These are phyloP conservation scores for Aureobasidium sp. DNA, from an alignment of 2,329 filamentous ascomycete genomes.

Conservation along the genomic window DNA sequence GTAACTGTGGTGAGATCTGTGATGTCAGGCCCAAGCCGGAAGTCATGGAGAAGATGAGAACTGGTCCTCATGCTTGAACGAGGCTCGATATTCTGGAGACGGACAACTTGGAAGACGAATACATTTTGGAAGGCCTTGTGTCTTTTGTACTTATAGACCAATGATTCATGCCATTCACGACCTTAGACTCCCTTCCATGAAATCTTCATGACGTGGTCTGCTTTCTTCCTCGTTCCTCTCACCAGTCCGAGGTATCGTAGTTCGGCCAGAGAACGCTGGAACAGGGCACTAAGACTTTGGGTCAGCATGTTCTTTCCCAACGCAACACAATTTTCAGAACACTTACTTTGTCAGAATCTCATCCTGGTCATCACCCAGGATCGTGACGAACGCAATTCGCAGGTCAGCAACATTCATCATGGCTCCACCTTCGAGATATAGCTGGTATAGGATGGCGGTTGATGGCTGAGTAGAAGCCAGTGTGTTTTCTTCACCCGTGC, in stretches of 20 bases:
- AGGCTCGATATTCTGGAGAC: too few species aligned
- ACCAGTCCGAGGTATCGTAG: slow-evolving; percentile 78
- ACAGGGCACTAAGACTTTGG: slow-evolving; percentile 48
- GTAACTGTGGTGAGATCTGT: slow-evolving; percentile 66
- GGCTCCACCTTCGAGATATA: slow-evolving; percentile 68
- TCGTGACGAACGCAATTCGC: slow-evolving; percentile 65
- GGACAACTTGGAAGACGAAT: background rate
- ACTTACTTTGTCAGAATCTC: slow-evolving; percentile 33
- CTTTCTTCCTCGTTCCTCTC: slow-evolving; percentile 83
- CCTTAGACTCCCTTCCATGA: slow-evolving; percentile 63
- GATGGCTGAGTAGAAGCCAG: slow-evolving; percentile 57
- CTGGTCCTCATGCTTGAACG: slow-evolving; percentile 4
- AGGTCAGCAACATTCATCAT: slow-evolving; percentile 73
- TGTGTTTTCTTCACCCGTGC: slow-evolving; percentile 32
- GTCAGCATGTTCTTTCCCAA: background rate
- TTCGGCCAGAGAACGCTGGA: slow-evolving; percentile 80
- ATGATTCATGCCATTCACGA: background rate
- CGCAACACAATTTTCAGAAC: background rate
- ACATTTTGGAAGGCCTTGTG: background rate
- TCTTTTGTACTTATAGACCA: background rate
- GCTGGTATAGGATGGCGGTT: slow-evolving; percentile 65
- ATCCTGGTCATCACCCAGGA: slow-evolving; percentile 42
- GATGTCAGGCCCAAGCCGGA: slow-evolving; percentile 53
- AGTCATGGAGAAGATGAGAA: slow-evolving; percentile 27
- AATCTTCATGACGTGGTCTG: slow-evolving; percentile 82